Base-by-base conservation (phyloP, 805 yeast genomes). In the Teunomyces aglyptinius region DNA sequence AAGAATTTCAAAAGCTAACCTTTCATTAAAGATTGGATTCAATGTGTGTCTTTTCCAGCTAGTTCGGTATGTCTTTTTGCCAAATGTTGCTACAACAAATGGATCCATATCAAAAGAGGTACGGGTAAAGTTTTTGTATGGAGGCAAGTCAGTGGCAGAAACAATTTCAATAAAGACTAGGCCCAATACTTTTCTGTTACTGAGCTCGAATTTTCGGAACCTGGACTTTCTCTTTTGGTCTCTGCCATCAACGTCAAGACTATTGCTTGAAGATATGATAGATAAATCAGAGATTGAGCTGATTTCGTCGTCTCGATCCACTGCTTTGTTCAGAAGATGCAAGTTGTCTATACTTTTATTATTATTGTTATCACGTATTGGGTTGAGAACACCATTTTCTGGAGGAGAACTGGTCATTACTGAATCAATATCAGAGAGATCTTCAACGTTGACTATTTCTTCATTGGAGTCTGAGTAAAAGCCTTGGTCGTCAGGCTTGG, bases 21-120 rank as follows among this genome's bases (percentile, higher is more conserved):
- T 71, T 63, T 91, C 96, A 56, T 89, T 83, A 67, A 83, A 92
- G 0, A 83, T 75, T 0, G 99, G 99, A 45, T 84, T 83, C 43
- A 89, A 64, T 1, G 89, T 85, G 62, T 92, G 97, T 18, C 87
- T 78, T 53, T 83, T 78, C 83, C 90, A 85, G 8, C 90, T 83
- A 0, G 97, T 90, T 54, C 95, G 79, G 63, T 81, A 92, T 0
- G 92, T 89, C 53, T 85, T 85, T 56, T 86, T 84, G 7, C 97
- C 97, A 63, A 92, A 89, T 0, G 96, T 83, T 1, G 89, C 84
- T 15, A 92, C 89, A 2, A 92, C 92, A 67, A 92, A 94, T 2
- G 98, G 98, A 60, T 94, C 99, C 95, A 94, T 89, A 64, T 90
- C 96, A 59, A 86, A 92, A 1, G 91, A 84, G 18, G 89, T 80